These are phyloP conservation scores for Crithidia acanthocephali DNA, from an alignment of 208 protist species.

Conservation along the genomic window DNA sequence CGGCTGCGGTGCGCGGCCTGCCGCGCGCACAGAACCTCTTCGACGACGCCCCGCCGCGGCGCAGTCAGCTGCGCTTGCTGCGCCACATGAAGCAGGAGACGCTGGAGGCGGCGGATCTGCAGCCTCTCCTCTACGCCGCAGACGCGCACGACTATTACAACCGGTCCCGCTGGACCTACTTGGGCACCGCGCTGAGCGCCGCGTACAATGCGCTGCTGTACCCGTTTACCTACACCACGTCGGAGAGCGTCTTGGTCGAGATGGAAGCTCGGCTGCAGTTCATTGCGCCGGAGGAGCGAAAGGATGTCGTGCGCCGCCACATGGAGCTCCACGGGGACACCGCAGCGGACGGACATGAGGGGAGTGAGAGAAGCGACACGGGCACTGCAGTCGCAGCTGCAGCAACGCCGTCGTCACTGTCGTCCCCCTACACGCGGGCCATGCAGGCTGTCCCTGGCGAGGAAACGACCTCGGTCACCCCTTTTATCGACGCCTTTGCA, in stretches of 20 bases:
- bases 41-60: constrained; percentile 28
- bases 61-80: constrained; percentile 35
- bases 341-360: no score
- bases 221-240: constrained; percentile 63
- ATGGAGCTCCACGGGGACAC: background rate
- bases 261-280: constrained; percentile 49
- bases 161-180: constrained; percentile 33
- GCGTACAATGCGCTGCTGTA: constrained; percentile 50
- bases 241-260: constrained; percentile 45
- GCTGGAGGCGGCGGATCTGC: constrained; percentile 52
- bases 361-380: no score
- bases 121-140: constrained; percentile 67
- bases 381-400: no score
- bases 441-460: background rate
- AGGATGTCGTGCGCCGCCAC: background rate
- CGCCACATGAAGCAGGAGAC: constrained; percentile 40
- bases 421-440: background rate
- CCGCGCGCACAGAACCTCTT: background rate
- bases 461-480: constrained; percentile 36
- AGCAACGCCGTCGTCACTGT: no score
- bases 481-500: constrained; percentile 45
- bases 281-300: background rate
- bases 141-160: constrained; percentile 68
- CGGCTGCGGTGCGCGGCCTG: background rate
- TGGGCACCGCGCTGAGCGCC: constrained; percentile 27